Evolutionary conservation across 2,329 filamentous ascomycete genomes (phyloP).

Genomic region (Hypoxylon sp.): DNA sequence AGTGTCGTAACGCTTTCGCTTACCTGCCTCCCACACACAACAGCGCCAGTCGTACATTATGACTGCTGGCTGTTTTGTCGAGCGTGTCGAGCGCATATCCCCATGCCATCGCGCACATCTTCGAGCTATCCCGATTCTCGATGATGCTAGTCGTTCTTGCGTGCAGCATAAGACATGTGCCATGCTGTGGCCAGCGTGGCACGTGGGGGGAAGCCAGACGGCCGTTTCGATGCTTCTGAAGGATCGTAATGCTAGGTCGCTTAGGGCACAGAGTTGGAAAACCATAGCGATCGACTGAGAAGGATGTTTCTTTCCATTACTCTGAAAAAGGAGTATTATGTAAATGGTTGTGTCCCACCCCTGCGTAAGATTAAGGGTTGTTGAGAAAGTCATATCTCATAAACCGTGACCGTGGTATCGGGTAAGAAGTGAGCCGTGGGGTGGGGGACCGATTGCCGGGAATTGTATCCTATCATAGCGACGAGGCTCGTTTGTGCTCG

Average conservation of each 20-base stretch:
- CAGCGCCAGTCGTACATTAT: constrained; percentile 9
- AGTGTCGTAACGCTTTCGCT: constrained; percentile 33
- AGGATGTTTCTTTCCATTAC: constrained; percentile 2
- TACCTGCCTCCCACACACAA: constrained; percentile 2
- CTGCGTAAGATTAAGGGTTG: constrained; percentile 23
- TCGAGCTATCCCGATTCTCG: constrained; percentile 12
- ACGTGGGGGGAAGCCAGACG: constrained; percentile 26
- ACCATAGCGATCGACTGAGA: constrained; percentile 15
- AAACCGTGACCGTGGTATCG: constrained; percentile 42
- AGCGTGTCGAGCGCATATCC: no score
- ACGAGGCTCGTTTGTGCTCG: constrained; percentile 11
- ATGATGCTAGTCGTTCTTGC: constrained; percentile 30
- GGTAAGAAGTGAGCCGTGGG: constrained; percentile 38
- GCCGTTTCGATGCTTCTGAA: constrained; percentile 14
- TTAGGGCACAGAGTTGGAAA: constrained; percentile 21
- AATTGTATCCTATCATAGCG: constrained; percentile 13
- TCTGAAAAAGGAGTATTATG: not conserved
- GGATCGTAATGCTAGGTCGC: constrained; percentile 34
- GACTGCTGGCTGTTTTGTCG: constrained; percentile 1
- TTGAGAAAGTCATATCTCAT: constrained; percentile 15
- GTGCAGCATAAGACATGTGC: constrained; percentile 20
- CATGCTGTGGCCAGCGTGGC: constrained; percentile 19
- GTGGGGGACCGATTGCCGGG: constrained; percentile 31
- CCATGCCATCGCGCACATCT: constrained; percentile 8
- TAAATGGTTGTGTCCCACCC: constrained; percentile 23